A percentile compares a stretch with the other conserved stretches of the same genome.
These are phyloP conservation scores for Thozetella sp. DNA, from an alignment of 495 filamentous ascomycete species.

Conservation along the genomic window DNA sequence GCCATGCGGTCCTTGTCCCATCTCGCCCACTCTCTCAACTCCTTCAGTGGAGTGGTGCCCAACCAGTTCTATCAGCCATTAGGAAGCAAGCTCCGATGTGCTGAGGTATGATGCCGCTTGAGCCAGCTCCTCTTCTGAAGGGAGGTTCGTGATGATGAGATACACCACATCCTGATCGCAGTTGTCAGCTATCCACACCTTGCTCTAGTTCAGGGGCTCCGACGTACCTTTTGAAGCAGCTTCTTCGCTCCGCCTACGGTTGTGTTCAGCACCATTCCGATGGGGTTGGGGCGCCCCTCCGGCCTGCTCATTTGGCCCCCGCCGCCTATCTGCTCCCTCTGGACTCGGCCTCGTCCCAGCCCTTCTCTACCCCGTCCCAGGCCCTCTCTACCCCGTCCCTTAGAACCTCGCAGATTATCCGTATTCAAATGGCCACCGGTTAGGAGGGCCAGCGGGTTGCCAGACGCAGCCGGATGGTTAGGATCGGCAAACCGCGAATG, in stretches of 20 bases:
- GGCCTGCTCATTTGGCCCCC: background rate
- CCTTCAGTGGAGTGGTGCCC: too few relatives aligned
- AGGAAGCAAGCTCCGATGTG: too few relatives aligned
- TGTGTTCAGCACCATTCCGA: background rate
- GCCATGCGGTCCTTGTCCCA: too few relatives aligned
- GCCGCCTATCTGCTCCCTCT: background rate
- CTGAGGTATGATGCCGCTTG: conserved; percentile 13
- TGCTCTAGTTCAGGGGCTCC: too few relatives aligned
- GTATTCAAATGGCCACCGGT: conserved; percentile 41
- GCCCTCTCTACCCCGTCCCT: too few relatives aligned
- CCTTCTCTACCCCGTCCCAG: background rate
- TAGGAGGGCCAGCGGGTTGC: conserved; percentile 38
- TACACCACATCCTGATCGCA: conserved; percentile 48
- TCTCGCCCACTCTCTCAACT: too few relatives aligned
- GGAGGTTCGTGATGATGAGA: conserved; percentile 54
- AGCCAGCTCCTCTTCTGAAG: conserved; percentile 43
- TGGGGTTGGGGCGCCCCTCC: background rate
- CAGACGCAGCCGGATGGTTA: conserved; percentile 47
- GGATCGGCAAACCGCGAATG: conserved; percentile 56
- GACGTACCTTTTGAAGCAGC: conserved; percentile 27
- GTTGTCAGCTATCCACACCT: too few relatives aligned
- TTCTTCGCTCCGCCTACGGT: conserved; percentile 6
- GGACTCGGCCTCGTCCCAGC: conserved; percentile 5
- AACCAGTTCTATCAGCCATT: too few relatives aligned
- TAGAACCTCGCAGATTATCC: too few relatives aligned